Conservation (phyloP, 805 yeast species). For the Barnettozyma salicaria region DNA sequence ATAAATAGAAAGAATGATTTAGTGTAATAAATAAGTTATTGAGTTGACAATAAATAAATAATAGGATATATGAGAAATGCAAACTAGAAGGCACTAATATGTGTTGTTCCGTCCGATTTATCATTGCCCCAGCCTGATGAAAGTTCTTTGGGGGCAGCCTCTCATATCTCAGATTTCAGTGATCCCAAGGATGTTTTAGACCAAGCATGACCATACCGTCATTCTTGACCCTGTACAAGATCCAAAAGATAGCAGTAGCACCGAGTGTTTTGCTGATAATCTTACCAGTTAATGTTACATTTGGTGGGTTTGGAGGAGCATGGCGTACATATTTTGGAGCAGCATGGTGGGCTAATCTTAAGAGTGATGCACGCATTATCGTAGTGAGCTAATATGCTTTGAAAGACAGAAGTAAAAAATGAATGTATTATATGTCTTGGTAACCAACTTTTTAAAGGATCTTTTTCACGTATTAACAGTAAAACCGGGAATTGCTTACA, state of each 20-base stretch:
- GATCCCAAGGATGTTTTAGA: conserved; percentile 40
- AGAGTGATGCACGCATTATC: conserved; percentile 13
- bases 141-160: not conserved
- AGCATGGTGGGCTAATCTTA: conserved; percentile 12
- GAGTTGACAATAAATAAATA: not conserved
- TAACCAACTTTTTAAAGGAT: not conserved
- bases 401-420: no score
- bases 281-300: conserved; percentile 50
- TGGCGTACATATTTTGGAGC: conserved; percentile 35
- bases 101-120: no score
- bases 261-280: conserved; percentile 65
- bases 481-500: no score
- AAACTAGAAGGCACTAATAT: no score
- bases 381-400: no score
- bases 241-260: conserved; percentile 87
- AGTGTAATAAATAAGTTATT: not conserved
- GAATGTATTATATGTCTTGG: no score
- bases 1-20: conserved; percentile 3
- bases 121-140: no score
- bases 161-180: conserved; percentile 11
- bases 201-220: conserved; percentile 58
- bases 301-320: conserved; percentile 61
- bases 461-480: no score
- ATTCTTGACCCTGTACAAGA: conserved; percentile 72
- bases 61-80: not conserved